Conservation (phyloP, 2,329 filamentous ascomycete genomes). For the Dactylella cylindrospora region DNA sequence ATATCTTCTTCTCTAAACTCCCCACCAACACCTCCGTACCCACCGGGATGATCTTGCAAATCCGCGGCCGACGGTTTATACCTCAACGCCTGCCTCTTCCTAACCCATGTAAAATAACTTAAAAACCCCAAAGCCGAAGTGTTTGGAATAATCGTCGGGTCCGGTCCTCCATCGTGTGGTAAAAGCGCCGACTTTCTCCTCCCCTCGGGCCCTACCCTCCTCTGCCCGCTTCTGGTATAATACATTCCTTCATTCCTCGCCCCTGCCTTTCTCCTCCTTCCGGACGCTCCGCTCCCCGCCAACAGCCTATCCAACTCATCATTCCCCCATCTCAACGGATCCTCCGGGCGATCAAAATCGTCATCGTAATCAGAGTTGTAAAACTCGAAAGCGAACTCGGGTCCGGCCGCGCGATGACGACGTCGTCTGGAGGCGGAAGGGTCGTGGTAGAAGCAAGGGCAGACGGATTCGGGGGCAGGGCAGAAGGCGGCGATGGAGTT, state of each 20-base stretch:
- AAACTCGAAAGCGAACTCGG: slow-evolving; percentile 68
- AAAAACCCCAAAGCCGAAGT: slow-evolving; percentile 65
- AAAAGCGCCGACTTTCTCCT: slow-evolving; percentile 59
- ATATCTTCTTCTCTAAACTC: slow-evolving; percentile 50
- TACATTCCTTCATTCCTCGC: slow-evolving; percentile 47
- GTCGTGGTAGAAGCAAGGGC: slow-evolving; percentile 57
- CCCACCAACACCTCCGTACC: slow-evolving; percentile 47
- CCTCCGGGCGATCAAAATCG: slow-evolving; percentile 52
- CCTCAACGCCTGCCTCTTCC: slow-evolving; percentile 62
- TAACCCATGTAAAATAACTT: slow-evolving; percentile 63
- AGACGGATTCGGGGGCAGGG: slow-evolving; percentile 60
- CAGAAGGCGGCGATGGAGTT: slow-evolving; percentile 60
- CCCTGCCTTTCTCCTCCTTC: slow-evolving; percentile 49
- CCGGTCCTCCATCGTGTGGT: slow-evolving; percentile 57
- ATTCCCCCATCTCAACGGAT: slow-evolving; percentile 63
- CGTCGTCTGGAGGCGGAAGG: slow-evolving; percentile 59
- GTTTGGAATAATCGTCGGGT: slow-evolving; percentile 65
- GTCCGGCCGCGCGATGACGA: slow-evolving; percentile 52
- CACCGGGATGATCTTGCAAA: slow-evolving; percentile 65
- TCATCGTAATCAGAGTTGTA: slow-evolving; percentile 65
- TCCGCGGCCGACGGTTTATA: slow-evolving; percentile 68
- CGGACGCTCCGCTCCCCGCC: slow-evolving; percentile 56
- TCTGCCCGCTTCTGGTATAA: slow-evolving; percentile 49
- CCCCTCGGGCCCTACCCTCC: slow-evolving; percentile 60
- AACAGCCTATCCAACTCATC: slow-evolving; percentile 66